Evolutionary conservation across 768 basidiomycete species (phyloP), one percentile per base, ranked within the genome.

Genomic region (Amanita rimosa): DNA sequence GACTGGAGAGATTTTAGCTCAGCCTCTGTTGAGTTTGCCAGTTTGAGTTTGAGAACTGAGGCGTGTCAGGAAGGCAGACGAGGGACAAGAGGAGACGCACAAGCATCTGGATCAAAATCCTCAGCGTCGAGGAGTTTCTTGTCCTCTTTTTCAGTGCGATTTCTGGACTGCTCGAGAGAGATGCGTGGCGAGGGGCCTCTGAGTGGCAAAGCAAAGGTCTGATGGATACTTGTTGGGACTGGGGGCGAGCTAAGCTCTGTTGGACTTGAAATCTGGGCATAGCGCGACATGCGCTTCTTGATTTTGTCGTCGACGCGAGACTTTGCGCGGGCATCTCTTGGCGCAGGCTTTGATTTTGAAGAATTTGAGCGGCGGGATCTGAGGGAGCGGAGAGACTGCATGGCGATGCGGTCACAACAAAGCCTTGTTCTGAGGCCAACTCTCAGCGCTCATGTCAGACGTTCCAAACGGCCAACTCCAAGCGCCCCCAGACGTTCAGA

Each of bases 201-300:
- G 43, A 46, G 22, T 56, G 47, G 45, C 49, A 31, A 8, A 31
- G 68, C 63, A 0, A 81, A 79, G 35, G 86, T 54, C 0, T 74
- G 65, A 2, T 84, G 83, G 14, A 84, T 64, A n/a, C n/a, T n/a
- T 1, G 50, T 2, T 3, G 65, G 67, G 48, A 67, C 57, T 1
- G 78, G 65, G 83, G 3, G 81, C 60, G 31, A 16, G 63, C 60
- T 10, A 4, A 70, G 62, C 43, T 78, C 74, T 2, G 79, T 81
- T 5, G 84, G 85, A n/a, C 74, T 68, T 1, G 84, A 84, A 48
- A 89, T 84, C 55, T 88, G 86, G 34, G 85, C 89, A 76, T 88
- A 96, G 62, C 93, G 82, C 76, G 92, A 93, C 82, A 96, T 85
- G 60, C 94, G 85, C 66, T 91, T 91, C 76, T 91, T 92, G 66